These are phyloP conservation scores for Candida railenensis DNA, from an alignment of 805 yeast genomes.

Conservation along the genomic window DNA sequence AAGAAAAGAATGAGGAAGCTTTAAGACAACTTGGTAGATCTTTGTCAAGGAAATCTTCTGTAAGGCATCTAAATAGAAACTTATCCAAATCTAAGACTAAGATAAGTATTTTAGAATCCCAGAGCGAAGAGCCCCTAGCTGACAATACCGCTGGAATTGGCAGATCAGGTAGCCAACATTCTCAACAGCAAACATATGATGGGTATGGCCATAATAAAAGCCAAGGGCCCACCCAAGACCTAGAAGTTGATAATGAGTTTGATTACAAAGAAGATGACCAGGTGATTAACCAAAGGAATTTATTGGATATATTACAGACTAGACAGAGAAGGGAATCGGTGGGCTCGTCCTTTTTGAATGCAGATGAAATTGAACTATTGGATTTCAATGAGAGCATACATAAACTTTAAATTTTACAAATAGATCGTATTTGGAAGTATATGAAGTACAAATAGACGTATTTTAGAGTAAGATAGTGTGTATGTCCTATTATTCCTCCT, in stretches of 20 bases:
- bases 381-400: constrained; percentile 13
- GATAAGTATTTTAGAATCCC: neutral
- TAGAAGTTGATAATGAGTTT: neutral
- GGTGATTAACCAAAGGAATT: neutral
- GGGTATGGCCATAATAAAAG: constrained; percentile 18
- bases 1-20: constrained; percentile 24
- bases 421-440: neutral
- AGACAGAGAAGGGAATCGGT: neutral
- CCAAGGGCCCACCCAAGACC: neutral
- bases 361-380: constrained; percentile 21
- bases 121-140: neutral
- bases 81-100: constrained; percentile 4
- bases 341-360: constrained; percentile 14
- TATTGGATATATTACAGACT: neutral
- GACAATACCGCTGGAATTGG: neutral
- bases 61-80: constrained; percentile 20
- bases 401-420: constrained; percentile 2
- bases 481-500: no score
- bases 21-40: constrained; percentile 36
- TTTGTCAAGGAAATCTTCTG: constrained; percentile 32
- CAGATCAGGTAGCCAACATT: constrained; percentile 5
- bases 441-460: neutral
- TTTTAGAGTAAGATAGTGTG: no score
- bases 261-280: neutral
- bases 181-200: constrained; percentile 19